Base-by-base conservation (phyloP, 2,329 filamentous ascomycete species). In the Fusarium succisae region DNA sequence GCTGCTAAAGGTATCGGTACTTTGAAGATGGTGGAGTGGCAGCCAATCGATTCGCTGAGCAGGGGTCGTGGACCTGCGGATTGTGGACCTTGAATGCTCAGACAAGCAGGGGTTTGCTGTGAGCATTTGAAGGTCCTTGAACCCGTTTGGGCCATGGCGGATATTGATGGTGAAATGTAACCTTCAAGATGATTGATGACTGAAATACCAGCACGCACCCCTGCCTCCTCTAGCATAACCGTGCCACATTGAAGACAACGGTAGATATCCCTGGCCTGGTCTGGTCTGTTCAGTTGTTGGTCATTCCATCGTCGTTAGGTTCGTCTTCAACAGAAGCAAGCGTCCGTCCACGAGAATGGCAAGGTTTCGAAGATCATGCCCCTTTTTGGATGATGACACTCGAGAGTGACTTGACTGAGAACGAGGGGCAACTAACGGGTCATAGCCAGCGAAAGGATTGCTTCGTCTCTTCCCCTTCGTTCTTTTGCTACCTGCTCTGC, bases 291-390 rank as follows among this genome's bases (percentile, higher is more conserved):
- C 30, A 24, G 30, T 51, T 51, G 48, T 35, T 51, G 41, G 51
- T 57, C 63, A 60, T 65, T 72, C 68, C 59, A 60, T 60, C 44
- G 39, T 55, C 51, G 53, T 57, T 59, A 61, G 47, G 63, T 63
- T 65, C 64, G 43, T 59, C 70, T 54, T 57, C 55, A 73, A 43
- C 63, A 62, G 64, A 50, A 63, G 63, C 47, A 55, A 63, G 63
- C 47, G 22, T 50, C 47, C 63, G 67, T 66, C 51, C 50, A 47
- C 26, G 44, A 50, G 66, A 69, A 66, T 61, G 69, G 72, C 72
- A 77, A 77, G 72, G 76, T 76, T 65, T 77, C 70, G 74, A 70
- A 73, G 70, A 75, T 75, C 72, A 70, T 69, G 67, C 70, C 76
- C 75, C 74, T 70, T 75, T 75, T 63, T 70, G 62, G 69, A 45